Base-by-base conservation (phyloP, 768 basidiomycete genomes). In the Tubosaeta sp. region DNA sequence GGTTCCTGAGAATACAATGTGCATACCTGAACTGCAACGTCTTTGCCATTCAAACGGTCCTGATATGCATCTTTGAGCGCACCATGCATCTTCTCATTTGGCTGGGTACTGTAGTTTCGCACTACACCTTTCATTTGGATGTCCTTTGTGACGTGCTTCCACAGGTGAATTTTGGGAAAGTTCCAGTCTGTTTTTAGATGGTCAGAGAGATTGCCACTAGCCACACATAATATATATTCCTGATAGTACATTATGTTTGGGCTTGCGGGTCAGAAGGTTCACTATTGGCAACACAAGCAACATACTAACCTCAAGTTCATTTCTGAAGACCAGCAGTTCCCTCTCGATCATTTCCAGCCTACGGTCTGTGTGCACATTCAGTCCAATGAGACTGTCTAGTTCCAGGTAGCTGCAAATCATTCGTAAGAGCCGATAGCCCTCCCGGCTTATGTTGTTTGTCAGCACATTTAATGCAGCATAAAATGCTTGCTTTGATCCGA, bases 81-180 rank as follows among this genome's bases (percentile, higher is more conserved):
- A n/a, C n/a, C n/a, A n/a, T n/a, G n/a, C n/a, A n/a, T n/a, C n/a
- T n/a, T n/a, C n/a, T n/a, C n/a, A n/a, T n/a, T n/a, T n/a, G n/a
- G n/a, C n/a, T n/a, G n/a, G n/a, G n/a, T n/a, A n/a, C n/a, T n/a
- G n/a, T n/a, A n/a, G n/a, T n/a, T n/a, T n/a, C n/a, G n/a, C n/a
- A n/a, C n/a, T 0, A 49, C 67, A 16, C 74, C 74, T 27, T 74
- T 74, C 0, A 4, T 10, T 22, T 46, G 22, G 7, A 76, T 73
- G 38, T 74, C 65, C 6, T 54, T 44, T 25, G 71, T 64, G 0
- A 66, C 35, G 50, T 76, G 73, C 4, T 54, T 45, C 38, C 69
- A 66, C 0, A 59, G 54, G 34, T 76, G 73, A 0, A 54, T 46
- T 50, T 75, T 75, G 0, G 66, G 70, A 41, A 73, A 73, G 34